phyloP scores from a whole-genome alignment of 176 grass and related monocot species.

The Bolboschoenus planiculmis region DNA sequence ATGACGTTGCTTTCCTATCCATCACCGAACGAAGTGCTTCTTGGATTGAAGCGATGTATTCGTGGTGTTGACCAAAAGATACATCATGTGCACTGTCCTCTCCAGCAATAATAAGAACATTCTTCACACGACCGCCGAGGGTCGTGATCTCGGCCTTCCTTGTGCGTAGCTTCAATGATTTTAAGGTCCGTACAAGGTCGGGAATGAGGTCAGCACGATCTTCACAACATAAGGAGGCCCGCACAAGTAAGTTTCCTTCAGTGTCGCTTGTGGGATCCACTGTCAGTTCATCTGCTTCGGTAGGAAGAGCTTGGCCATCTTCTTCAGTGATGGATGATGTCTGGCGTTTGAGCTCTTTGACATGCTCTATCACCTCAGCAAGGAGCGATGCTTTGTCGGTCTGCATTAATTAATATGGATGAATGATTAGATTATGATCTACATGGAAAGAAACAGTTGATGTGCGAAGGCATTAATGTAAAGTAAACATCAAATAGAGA shows the following conservation, averaged over 20 bases:
- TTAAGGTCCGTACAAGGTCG: constrained; percentile 68
- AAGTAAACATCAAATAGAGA: neutral
- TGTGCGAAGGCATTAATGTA: neutral
- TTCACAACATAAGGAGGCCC: constrained; percentile 88
- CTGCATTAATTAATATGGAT: constrained; percentile 15
- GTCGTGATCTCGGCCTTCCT: constrained; percentile 81
- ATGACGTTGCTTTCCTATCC: constrained; percentile 45
- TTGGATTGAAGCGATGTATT: constrained; percentile 67
- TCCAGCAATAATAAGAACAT: constrained; percentile 71
- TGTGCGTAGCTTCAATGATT: constrained; percentile 50
- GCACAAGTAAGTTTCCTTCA: constrained; percentile 51
- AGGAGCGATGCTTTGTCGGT: constrained; percentile 96
- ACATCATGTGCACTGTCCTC: constrained; percentile 14
- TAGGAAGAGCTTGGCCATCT: constrained; percentile 47
- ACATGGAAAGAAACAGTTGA: neutral
- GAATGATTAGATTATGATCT: neutral
- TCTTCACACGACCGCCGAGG: constrained; percentile 81
- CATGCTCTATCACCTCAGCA: constrained; percentile 90
- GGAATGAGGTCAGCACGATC: constrained; percentile 85
- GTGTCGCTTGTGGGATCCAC: constrained; percentile 50
- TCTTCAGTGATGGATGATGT: constrained; percentile 44
- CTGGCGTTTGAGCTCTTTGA: constrained; percentile 97
- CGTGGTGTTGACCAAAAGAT: constrained; percentile 25
- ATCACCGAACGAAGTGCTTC: constrained; percentile 74
- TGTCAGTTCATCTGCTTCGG: constrained; percentile 81